phyloP scores from a whole-genome alignment of 495 filamentous ascomycete species.

The Penicillium ucsense region DNA sequence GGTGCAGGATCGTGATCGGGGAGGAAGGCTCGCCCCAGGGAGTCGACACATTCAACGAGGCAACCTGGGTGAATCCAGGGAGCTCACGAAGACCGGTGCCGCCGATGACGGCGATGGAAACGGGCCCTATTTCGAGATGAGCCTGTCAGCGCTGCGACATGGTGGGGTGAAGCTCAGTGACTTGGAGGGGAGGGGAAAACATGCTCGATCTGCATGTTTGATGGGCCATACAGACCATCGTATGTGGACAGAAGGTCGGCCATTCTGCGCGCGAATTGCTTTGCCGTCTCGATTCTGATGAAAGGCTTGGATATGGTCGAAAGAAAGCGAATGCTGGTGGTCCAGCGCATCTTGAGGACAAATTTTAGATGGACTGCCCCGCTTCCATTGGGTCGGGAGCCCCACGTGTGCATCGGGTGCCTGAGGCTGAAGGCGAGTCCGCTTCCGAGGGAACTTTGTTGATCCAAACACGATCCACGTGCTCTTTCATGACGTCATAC shows the following conservation, averaged over 20 bases:
- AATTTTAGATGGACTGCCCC: constrained; percentile 7
- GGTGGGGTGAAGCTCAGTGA: constrained; percentile 12
- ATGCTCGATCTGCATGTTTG: background rate
- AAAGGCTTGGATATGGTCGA: constrained; percentile 24
- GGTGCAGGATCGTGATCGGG: constrained; percentile 81
- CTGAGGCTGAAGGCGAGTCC: background rate
- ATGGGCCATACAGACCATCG: constrained; percentile 29
- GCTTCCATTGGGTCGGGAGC: constrained; percentile 11
- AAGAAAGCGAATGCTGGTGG: constrained; percentile 13
- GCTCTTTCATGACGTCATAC: too few species aligned
- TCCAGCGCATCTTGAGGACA: constrained; percentile 9
- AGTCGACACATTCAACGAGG: constrained; percentile 58
- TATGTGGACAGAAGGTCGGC: constrained; percentile 46
- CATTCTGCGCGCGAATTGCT: constrained; percentile 40
- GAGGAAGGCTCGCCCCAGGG: constrained; percentile 93
- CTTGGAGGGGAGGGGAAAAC: background rate
- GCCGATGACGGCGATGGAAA: constrained; percentile 92
- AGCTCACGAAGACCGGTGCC: constrained; percentile 79
- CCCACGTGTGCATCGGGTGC: constrained; percentile 3
- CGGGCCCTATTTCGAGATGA: constrained; percentile 44
- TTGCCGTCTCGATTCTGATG: constrained; percentile 25
- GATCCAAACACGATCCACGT: too few species aligned
- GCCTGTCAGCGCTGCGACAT: constrained; percentile 6
- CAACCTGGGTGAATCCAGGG: constrained; percentile 69
- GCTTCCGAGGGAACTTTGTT: background rate